These are phyloP conservation scores for Chalciporus sphaerocephalus DNA, from an alignment of 768 basidiomycete genomes.

Conservation along the genomic window DNA sequence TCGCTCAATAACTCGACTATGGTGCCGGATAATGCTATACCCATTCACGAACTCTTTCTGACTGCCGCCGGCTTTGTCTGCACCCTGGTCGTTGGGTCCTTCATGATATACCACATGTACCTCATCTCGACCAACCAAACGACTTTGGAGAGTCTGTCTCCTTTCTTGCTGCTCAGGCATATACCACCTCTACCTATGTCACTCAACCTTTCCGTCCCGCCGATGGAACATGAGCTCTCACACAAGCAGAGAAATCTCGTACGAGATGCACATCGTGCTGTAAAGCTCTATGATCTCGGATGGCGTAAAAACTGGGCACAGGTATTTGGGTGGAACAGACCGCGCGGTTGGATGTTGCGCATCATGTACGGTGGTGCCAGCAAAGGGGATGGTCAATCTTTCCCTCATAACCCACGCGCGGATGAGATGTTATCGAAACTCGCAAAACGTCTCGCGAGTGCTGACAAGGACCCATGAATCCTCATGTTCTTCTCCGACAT, in stretches of 20 bases:
- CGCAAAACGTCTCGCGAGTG: constrained; percentile 55
- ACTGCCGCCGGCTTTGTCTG: constrained; percentile 57
- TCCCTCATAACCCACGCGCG: constrained; percentile 63
- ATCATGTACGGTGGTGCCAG: constrained; percentile 60
- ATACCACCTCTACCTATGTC: constrained; percentile 55
- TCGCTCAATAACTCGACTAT: constrained; percentile 59
- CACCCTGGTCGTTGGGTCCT: constrained; percentile 66
- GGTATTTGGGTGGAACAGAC: constrained; percentile 56
- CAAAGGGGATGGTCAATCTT: constrained; percentile 61
- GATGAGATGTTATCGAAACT: constrained; percentile 64
- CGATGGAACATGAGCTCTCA: constrained; percentile 67
- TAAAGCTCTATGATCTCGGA: constrained; percentile 70
- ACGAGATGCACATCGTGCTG: constrained; percentile 53
- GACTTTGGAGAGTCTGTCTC: constrained; percentile 73
- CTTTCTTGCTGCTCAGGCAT: constrained; percentile 68
- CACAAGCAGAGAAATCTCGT: constrained; percentile 62
- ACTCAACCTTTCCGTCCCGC: constrained; percentile 59
- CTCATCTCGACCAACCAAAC: constrained; percentile 83
- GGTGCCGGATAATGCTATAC: constrained; percentile 55
- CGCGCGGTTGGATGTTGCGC: constrained; percentile 49
- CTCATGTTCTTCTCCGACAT: background rate
- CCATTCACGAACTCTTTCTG: constrained; percentile 67
- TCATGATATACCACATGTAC: constrained; percentile 72
- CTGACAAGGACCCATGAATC: constrained; percentile 44
- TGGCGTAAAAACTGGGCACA: constrained; percentile 68